A percentile compares a stretch with the other conserved stretches of the same genome.
These are phyloP conservation scores for Cerrena zonata DNA, from an alignment of 1,284 basidiomycete genomes.

Conservation along the genomic window DNA sequence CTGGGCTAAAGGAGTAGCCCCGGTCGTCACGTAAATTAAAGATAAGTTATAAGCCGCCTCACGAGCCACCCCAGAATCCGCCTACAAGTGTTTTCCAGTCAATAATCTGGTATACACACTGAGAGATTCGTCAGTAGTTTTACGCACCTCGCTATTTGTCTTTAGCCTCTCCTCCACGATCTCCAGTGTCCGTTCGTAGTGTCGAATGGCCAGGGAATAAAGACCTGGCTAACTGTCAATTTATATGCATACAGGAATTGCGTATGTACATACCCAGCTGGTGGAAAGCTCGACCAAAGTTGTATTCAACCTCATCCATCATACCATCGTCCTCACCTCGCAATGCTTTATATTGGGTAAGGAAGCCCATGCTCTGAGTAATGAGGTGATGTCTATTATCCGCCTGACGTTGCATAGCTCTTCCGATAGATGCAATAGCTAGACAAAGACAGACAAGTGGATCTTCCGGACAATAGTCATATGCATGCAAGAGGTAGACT, in stretches of 20 bases:
- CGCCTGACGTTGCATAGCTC: slow-evolving; percentile 88
- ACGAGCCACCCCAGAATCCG: slow-evolving; percentile 44
- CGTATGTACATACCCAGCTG: slow-evolving; percentile 61
- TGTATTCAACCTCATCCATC: slow-evolving; percentile 79
- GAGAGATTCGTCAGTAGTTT: no score
- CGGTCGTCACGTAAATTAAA: slow-evolving; percentile 74
- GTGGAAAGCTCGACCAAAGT: slow-evolving; percentile 87
- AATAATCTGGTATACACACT: no score
- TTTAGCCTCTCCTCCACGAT: slow-evolving; percentile 40
- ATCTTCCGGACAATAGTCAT: slow-evolving; percentile 78
- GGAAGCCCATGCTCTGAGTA: slow-evolving; percentile 78
- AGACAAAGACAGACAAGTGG: slow-evolving; percentile 80
- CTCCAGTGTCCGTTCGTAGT: slow-evolving; percentile 74
- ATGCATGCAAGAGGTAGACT: slow-evolving; percentile 88
- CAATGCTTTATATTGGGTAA: slow-evolving; percentile 68
- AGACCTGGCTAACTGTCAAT: slow-evolving; percentile 47
- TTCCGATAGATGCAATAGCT: slow-evolving; percentile 78
- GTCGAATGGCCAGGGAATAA: slow-evolving; percentile 71
- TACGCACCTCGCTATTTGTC: slow-evolving; percentile 21
- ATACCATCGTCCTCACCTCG: slow-evolving; percentile 42
- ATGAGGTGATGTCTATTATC: slow-evolving; percentile 90
- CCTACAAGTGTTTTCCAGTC: no score
- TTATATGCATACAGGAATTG: background rate
- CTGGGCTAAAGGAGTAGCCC: slow-evolving; percentile 63
- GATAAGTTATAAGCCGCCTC: slow-evolving; percentile 88